Conservation (phyloP, 768 basidiomycete species). For the Termitomyces sp. region DNA sequence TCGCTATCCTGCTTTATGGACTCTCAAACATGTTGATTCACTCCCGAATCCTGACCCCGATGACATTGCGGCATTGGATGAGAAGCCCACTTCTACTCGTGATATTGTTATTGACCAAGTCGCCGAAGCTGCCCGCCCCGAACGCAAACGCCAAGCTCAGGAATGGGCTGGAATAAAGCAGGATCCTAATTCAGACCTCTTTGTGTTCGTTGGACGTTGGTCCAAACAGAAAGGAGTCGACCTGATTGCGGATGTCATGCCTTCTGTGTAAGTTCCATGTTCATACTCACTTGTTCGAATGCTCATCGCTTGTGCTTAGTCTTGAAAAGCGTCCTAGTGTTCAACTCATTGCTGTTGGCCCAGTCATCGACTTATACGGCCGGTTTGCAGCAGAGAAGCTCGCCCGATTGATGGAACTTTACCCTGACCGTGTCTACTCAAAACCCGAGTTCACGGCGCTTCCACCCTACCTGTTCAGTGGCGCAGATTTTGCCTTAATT, state of each 20-base stretch:
- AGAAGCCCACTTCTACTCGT: slow-evolving; percentile 61
- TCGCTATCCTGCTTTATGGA: slow-evolving; percentile 94
- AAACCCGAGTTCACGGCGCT: slow-evolving; percentile 95
- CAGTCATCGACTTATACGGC: slow-evolving; percentile 93
- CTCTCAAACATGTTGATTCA: slow-evolving; percentile 91
- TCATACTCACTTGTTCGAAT: neutral
- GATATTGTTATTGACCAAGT: slow-evolving; percentile 73
- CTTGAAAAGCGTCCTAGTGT: slow-evolving; percentile 82
- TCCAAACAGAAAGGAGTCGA: slow-evolving; percentile 99
- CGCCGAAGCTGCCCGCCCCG: slow-evolving; percentile 88
- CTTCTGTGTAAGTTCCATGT: slow-evolving; percentile 55
- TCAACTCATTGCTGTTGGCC: slow-evolving; percentile 85
- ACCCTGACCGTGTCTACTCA: slow-evolving; percentile 91
- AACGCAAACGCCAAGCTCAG: slow-evolving; percentile 86
- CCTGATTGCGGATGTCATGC: slow-evolving; percentile 94
- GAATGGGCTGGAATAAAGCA: slow-evolving; percentile 95
- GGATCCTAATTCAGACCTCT: slow-evolving; percentile 83
- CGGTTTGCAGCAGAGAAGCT: slow-evolving; percentile 95
- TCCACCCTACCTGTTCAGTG: slow-evolving; percentile 89
- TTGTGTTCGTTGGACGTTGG: slow-evolving; percentile 97
- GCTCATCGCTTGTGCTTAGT: slow-evolving; percentile 29
- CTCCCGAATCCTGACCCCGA: slow-evolving; percentile 93
- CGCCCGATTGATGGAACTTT: slow-evolving; percentile 88
- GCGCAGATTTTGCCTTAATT: slow-evolving; percentile 93
- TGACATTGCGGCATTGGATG: slow-evolving; percentile 90